Evolutionary conservation across 495 filamentous ascomycete genomes (phyloP).

Genomic region (Aspergillus kassunensis): DNA sequence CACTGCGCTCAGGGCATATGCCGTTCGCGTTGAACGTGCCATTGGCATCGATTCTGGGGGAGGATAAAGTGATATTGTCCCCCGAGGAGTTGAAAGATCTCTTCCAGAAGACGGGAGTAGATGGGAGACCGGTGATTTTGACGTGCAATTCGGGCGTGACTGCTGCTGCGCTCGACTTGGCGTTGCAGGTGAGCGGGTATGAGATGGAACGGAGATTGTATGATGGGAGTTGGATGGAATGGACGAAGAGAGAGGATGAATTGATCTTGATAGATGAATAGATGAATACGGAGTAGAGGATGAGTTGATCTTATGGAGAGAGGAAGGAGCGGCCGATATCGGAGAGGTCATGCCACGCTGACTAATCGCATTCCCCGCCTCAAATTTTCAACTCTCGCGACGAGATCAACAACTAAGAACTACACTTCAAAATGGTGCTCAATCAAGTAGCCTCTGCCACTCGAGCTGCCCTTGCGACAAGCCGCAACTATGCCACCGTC

Average conservation of each 20-base stretch:
- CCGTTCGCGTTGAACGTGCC: conserved; percentile 29
- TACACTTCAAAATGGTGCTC: conserved; percentile 11
- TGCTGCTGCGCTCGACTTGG: conserved; percentile 27
- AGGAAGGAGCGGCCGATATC: background rate
- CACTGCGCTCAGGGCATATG: conserved; percentile 29
- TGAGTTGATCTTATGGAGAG: conserved; percentile 6
- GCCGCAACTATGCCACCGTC: conserved; percentile 37
- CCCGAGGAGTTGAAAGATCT: conserved; percentile 13
- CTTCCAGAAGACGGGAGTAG: conserved; percentile 22
- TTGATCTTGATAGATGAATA: conserved; percentile 27
- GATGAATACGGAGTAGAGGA: conserved; percentile 20
- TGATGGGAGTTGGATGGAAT: conserved; percentile 38
- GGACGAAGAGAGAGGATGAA: conserved; percentile 20
- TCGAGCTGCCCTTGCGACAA: conserved; percentile 2
- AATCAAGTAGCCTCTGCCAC: conserved; percentile 10
- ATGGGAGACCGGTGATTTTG: conserved; percentile 15
- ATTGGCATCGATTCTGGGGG: conserved; percentile 19
- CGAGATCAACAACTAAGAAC: background rate
- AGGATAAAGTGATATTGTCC: conserved; percentile 14
- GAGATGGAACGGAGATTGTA: conserved; percentile 21
- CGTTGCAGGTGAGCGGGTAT: conserved; percentile 18
- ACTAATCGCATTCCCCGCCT: background rate
- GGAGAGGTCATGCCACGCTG: background rate
- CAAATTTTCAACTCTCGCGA: background rate
- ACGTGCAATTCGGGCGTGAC: conserved; percentile 35